Conservation (phyloP, 1,139 yeast species). For the Hansenula sp. region DNA sequence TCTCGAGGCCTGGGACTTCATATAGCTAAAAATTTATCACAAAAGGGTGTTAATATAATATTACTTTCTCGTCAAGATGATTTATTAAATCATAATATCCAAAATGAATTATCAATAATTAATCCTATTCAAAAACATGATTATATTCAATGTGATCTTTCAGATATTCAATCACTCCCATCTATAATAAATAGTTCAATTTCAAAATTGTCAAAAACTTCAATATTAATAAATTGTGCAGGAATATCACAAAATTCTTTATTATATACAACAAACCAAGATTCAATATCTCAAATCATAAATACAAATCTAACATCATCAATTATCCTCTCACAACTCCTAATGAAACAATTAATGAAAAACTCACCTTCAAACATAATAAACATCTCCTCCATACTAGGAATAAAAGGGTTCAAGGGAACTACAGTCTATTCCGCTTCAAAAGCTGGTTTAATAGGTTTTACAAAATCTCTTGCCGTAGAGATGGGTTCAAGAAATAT, state of each 20-base stretch:
- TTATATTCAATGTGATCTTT: slow-evolving; percentile 48
- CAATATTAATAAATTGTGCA: slow-evolving; percentile 72
- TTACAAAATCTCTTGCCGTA: slow-evolving; percentile 55
- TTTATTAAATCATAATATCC: slow-evolving; percentile 31
- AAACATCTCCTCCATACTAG: slow-evolving; percentile 73
- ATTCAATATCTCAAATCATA: slow-evolving; percentile 45
- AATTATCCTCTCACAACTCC: slow-evolving; percentile 49
- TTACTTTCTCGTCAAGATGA: slow-evolving; percentile 52
- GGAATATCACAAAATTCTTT: slow-evolving; percentile 68
- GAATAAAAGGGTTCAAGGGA: slow-evolving; percentile 48
- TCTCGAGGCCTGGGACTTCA: slow-evolving; percentile 79
- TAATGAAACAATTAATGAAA: slow-evolving; percentile 46
- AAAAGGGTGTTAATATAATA: slow-evolving; percentile 57
- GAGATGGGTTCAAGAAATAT: slow-evolving; percentile 52
- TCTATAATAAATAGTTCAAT: slow-evolving; percentile 21
- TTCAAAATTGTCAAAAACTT: slow-evolving; percentile 22
- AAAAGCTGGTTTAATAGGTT: slow-evolving; percentile 73
- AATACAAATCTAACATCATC: slow-evolving; percentile 64
- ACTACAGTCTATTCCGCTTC: slow-evolving; percentile 75
- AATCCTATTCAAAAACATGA: slow-evolving; percentile 40
- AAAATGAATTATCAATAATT: slow-evolving; percentile 29
- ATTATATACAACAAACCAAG: slow-evolving; percentile 39
- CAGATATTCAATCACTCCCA: too few species aligned
- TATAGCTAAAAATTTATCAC: slow-evolving; percentile 54
- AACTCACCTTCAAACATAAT: slow-evolving; percentile 38